phyloP scores from a whole-genome alignment of 257 asterid genomes.

The Jaltomata sinuosa region DNA sequence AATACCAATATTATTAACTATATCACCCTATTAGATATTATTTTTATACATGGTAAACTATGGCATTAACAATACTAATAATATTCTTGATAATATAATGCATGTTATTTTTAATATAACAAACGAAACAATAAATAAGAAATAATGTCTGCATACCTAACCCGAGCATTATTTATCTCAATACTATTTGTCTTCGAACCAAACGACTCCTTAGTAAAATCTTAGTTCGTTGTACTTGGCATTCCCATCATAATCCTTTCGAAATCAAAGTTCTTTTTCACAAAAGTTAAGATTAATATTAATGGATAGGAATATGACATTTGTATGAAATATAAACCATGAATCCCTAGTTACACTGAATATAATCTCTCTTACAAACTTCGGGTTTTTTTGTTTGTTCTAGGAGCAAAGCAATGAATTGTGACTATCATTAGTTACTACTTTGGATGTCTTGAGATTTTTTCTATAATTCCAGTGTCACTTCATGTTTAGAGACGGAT shows the following conservation, averaged over 20 bases:
- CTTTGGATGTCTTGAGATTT: not conserved
- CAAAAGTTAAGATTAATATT: not conserved
- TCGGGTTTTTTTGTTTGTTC: not conserved
- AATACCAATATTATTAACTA: too few relatives aligned
- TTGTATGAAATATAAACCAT: not conserved
- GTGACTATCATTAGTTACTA: not conserved
- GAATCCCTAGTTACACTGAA: not conserved
- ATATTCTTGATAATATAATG: not conserved
- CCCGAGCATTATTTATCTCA: not conserved
- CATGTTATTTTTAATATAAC: not conserved
- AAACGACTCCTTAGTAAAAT: not conserved
- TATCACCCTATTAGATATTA: too few relatives aligned
- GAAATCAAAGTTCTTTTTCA: not conserved
- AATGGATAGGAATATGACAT: not conserved
- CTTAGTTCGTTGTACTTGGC: not conserved
- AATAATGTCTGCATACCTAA: too few relatives aligned
- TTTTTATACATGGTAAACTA: not conserved
- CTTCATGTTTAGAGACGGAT: not conserved
- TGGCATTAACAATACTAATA: too few relatives aligned
- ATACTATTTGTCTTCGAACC: not conserved
- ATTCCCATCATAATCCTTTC: not conserved
- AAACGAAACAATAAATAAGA: not conserved
- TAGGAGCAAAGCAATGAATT: not conserved
- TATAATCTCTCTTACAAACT: not conserved
- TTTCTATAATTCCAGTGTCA: not conserved